Base-by-base conservation (phyloP, 208 protist genomes). In the Wallacemonas collosoma region DNA sequence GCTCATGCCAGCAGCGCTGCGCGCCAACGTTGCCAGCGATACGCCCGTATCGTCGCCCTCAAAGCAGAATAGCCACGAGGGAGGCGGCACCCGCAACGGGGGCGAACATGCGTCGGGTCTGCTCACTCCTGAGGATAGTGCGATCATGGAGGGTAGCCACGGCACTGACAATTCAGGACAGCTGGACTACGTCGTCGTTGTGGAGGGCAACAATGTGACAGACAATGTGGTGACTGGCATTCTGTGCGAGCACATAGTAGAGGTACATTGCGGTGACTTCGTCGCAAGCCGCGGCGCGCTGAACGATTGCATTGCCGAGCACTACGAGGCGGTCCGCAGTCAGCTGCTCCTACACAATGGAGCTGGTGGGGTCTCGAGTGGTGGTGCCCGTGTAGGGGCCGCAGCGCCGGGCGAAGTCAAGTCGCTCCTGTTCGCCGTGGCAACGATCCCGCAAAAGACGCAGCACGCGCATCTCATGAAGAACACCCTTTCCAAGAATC, bases 401-500 rank as follows among this genome's bases (percentile, higher is more conserved):
- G 26, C 26, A 26, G 26, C 26, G 26, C 26, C 51, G 9, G 5
- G 26, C 51, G 44, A 74, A 6, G 48, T 41, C n/a, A 74, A 71
- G 48, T 60, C 72, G 2, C 66, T 86, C 14, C 57, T 77, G 2
- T 91, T 91, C 60, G 55, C 57, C 12, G 11, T 93, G 17, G 44
- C 72, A 15, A 51, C 78, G 0, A 14, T 86, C n/a, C 66, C 69
- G 44, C 70, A 61, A 12, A 81, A 85, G 56, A 73, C 75, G 38
- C 76, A 76, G 47, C 77, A 91, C 74, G 91, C 87, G 12, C 74
- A 77, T 12, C 40, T 96, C 43, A 63, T 55, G 9, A 64, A 72
- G 17, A 96, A 96, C 74, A 80, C 85, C 48, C 6, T 96, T n/a
- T 86, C 72, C 14, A 75, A 68, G n/a, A 94, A 94, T 63, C 26